phyloP scores from a whole-genome alignment of 208 protist genomes.

The Trypanosoma cruzi region DNA sequence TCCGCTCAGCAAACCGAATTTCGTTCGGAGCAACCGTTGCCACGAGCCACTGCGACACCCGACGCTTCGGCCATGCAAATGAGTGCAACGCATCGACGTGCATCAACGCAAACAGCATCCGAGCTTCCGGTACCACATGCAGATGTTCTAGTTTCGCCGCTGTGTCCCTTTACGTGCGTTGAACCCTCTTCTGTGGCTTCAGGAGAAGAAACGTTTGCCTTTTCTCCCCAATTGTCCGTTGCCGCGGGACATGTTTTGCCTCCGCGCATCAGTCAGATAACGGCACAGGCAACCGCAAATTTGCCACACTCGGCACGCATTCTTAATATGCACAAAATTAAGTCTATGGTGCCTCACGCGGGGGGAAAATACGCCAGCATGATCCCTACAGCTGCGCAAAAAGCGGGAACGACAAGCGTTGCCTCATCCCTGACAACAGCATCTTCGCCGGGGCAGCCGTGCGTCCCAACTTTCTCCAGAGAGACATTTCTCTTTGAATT shows the following conservation, averaged over 20 bases:
- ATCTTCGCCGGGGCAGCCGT: not conserved
- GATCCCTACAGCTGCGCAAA: not conserved
- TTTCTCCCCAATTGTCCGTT: not conserved
- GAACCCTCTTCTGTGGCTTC: not conserved
- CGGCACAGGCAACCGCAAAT: not conserved
- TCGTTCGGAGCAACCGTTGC: not conserved
- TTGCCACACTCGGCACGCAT: not conserved
- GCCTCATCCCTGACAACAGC: not conserved
- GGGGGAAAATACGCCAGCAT: not conserved
- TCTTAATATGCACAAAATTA: constrained; percentile 7
- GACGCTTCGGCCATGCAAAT: not conserved
- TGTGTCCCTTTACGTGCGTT: too few relatives aligned
- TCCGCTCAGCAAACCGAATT: constrained; percentile 24
- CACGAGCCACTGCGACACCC: not conserved
- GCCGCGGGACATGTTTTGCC: not conserved
- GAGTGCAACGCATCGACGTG: not conserved
- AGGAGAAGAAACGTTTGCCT: not conserved
- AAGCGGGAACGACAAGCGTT: not conserved
- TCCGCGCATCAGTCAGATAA: not conserved
- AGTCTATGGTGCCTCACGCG: not conserved
- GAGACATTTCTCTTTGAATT: constrained; percentile 14
- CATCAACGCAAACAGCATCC: not conserved
- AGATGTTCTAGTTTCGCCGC: not conserved
- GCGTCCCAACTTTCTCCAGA: not conserved
- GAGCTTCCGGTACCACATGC: not conserved